Percentiles rank a stretch among this genome's conserved stretches.
Evolutionary conservation across 2,329 filamentous ascomycete genomes (phyloP).

Genomic region (Penicillium sp.): DNA sequence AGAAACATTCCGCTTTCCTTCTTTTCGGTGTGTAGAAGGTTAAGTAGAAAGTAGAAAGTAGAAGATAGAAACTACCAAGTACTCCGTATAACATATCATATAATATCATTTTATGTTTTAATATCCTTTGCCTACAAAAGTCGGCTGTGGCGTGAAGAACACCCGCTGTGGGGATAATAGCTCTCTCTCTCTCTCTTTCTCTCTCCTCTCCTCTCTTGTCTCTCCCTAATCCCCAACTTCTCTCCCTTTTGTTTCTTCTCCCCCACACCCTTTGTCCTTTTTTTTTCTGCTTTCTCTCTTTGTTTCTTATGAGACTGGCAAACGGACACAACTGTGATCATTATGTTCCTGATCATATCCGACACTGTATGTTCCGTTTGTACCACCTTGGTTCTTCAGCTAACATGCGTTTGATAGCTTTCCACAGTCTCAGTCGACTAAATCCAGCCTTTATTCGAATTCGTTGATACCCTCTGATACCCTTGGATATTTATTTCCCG

Average conservation of each 20-base stretch:
- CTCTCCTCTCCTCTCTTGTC: not conserved
- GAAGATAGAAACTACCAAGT: no score
- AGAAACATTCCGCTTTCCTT: not conserved
- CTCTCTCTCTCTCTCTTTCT: not conserved
- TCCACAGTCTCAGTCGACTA: conserved; percentile 19
- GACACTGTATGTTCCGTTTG: conserved; percentile 18
- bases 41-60: no score
- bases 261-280: not conserved
- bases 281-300: not conserved
- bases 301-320: conserved; percentile 17
- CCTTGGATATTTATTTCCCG: conserved; percentile 16
- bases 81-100: not conserved
- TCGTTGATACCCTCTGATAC: conserved; percentile 4
- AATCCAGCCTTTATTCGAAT: conserved; percentile 20
- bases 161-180: conserved; percentile 4
- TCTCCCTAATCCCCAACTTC: not conserved
- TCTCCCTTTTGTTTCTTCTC: not conserved
- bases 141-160: not conserved
- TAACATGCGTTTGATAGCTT: conserved; percentile 22
- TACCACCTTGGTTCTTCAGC: conserved; percentile 2
- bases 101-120: not conserved
- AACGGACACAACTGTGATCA: conserved; percentile 18
- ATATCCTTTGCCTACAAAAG: not conserved
- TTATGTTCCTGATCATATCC: conserved; percentile 21
- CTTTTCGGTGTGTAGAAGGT: no score